These are phyloP conservation scores for Diplodia mutila DNA, from an alignment of 2,329 filamentous ascomycete genomes.

Conservation along the genomic window DNA sequence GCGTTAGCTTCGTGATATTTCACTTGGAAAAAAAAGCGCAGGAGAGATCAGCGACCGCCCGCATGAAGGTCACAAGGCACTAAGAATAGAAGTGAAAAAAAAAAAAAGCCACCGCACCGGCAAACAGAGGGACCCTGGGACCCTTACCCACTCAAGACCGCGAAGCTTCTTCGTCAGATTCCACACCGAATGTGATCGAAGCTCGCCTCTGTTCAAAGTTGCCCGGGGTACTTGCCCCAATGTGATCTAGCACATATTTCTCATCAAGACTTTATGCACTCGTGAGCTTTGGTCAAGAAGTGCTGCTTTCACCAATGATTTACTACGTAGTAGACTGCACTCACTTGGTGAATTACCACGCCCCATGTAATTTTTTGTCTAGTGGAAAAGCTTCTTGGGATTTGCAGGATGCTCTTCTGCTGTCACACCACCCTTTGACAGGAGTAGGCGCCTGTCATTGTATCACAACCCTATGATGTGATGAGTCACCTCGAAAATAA, in stretches of 20 bases:
- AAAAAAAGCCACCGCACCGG: too few species aligned
- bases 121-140: neutral
- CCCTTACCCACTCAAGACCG: neutral
- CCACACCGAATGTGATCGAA: neutral
- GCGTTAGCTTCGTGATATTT: too few species aligned
- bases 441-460: neutral
- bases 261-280: neutral
- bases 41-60: neutral
- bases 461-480: neutral
- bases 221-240: neutral
- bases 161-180: neutral
- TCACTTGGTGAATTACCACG: neutral
- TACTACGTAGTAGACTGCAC: too few species aligned
- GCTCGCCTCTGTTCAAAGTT: neutral
- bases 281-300: too few species aligned
- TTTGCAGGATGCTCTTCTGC: neutral
- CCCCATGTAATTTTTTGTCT: neutral
- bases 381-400: neutral
- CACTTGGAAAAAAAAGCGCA: neutral
- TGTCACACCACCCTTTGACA: neutral
- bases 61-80: neutral
- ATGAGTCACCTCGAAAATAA: neutral
- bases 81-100: neutral
- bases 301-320: too few species aligned
- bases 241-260: neutral